Evolutionary conservation across 2,329 filamentous ascomycete species (phyloP), one percentile per base, ranked within the genome.

Genomic region (Nannizzia gypsea): DNA sequence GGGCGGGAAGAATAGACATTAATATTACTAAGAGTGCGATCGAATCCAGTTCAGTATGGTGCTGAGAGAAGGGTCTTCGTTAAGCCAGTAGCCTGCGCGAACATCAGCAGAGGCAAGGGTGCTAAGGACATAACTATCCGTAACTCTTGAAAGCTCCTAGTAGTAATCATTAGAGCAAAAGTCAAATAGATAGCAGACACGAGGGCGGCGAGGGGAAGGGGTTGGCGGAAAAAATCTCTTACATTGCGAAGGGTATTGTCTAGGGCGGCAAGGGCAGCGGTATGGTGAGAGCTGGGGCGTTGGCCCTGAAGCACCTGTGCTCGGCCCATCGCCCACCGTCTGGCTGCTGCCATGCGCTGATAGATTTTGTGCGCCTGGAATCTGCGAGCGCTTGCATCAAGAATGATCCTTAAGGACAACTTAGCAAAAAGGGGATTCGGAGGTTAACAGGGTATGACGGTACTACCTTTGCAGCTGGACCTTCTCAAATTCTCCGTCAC

Each of bases 281-380:
- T 68, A 68, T 82, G 79, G 63, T 73, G 73, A 8, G 75, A 71
- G 55, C 75, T 73, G 6, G 80, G 74, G 61, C 73, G 74, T 61
- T 79, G 76, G 11, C 79, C 80, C 58, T 78, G 74, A 31, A 84
- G 68, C 17, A 82, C 70, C 59, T 76, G 74, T 34, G 75, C 71
- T 28, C 83, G 76, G 38, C 77, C 71, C 62, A 81, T 80, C 63
- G 80, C 75, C 83, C 83, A 86, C 66, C 82, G 75, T 61, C 80
- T 73, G 3, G 79, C 82, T 20, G 82, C 81, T 2, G 80, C 78
- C 13, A 80, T 80, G 63, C 78, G 78, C 3, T 85, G 75, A 65
- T 84, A 85, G 58, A 82, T 78, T 64, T 80, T 80, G 68, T 86
- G 82, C 54, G 81, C 83, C 67, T 80, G 79, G 70, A 85, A 84